Evolutionary conservation across 2,329 filamentous ascomycete genomes (phyloP), one percentile per base, ranked within the genome.

Genomic region (Cytospora paraplurivora): DNA sequence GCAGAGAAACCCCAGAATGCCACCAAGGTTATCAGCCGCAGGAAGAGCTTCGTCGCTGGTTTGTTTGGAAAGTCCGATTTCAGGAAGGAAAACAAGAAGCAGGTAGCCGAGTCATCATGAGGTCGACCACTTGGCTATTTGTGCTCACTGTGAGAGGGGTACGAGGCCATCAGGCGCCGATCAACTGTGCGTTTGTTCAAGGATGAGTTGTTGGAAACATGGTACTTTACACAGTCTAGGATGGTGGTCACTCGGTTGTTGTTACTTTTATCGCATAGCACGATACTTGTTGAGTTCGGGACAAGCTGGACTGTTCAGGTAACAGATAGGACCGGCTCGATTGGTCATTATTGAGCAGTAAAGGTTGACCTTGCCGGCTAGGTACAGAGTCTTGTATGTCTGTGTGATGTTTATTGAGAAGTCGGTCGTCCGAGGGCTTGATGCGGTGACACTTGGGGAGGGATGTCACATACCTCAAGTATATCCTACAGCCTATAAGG

Each of bases 11-110:
- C 52, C 12, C 50, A 59, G 32, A 54, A 51, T 27, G 27, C 27
- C 41, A 21, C 59, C 13, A 72, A 70, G 62, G 73, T 70, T 49
- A 69, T 80, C 35, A 76, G 72, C 37, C 72, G 75, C 56, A 77
- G 76, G 67, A 82, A 77, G 71, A 83, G 80, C 67, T 82, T 83
- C 52, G 77, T 82, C 38, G 74, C 78, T 4, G 74, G 72, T 4
- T 68, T 83, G 11, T 81, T 83, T 69, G 73, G 76, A 13, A 74
- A 70, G 59, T 70, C 70, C n/a, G 63, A 66, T 11, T 59, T 54
- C 49, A 70, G 69, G 56, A 63, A 64, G 35, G 66, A 68, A 32
- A 62, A 65, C 34, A 62, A 63, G 59, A 64, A 53, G 55, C 54
- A 62, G 38, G 41, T 38, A 32, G 15, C 62, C 44, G 64, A 59